Evolutionary conservation across 1,284 basidiomycete species (phyloP).

Genomic region (Hemileia vastatrix): DNA sequence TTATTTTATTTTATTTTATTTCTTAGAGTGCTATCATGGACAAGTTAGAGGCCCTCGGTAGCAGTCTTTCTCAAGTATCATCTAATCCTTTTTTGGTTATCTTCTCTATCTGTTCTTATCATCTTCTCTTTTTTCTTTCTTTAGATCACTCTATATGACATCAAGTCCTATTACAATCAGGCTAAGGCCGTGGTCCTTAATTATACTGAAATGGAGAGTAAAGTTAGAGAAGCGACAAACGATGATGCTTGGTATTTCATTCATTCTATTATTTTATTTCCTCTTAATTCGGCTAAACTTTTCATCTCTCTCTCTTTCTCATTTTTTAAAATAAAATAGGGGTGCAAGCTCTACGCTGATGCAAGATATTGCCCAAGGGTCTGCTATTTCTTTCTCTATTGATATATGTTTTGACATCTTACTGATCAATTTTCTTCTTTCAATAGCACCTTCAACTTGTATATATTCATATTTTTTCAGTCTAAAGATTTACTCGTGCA

Average conservation of each 20-base stretch:
- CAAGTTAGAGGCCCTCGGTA: conserved; percentile 57
- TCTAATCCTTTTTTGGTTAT: background rate
- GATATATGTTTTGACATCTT: background rate
- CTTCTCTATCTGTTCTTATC: background rate
- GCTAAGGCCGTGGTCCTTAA: conserved; percentile 61
- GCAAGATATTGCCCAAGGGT: conserved; percentile 97
- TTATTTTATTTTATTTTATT: no score
- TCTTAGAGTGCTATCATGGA: no score
- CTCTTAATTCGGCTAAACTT: background rate
- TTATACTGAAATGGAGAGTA: conserved; percentile 92
- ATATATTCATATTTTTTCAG: conserved; percentile 41
- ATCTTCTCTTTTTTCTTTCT: background rate
- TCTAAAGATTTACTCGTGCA: background rate
- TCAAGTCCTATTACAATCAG: conserved; percentile 64
- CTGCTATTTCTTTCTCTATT: conserved; percentile 41
- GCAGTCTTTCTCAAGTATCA: conserved; percentile 53
- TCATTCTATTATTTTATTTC: background rate
- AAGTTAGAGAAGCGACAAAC: conserved; percentile 93
- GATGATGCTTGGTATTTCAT: conserved; percentile 81
- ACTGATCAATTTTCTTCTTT: background rate
- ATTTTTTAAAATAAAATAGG: conserved; percentile 49
- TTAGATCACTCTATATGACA: conserved; percentile 69
- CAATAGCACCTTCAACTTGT: conserved; percentile 81
- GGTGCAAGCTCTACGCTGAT: conserved; percentile 95
- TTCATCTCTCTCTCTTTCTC: background rate